Base-by-base conservation (phyloP, 192 early-diverging fungal species). In the Dimargaris verticillata region DNA sequence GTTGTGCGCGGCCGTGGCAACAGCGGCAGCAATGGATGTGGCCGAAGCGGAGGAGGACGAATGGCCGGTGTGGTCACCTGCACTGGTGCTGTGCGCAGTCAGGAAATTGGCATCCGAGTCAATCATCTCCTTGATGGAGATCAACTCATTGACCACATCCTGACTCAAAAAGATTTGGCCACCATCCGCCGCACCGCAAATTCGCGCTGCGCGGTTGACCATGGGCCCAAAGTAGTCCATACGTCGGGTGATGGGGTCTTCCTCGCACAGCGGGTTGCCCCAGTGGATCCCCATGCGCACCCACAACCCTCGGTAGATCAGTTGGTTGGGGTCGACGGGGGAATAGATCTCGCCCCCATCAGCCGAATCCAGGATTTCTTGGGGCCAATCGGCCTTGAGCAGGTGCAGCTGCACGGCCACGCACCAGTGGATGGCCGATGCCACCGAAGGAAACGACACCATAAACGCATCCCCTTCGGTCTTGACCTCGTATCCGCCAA, bases 171-270 rank as follows among this genome's bases (percentile, higher is more conserved):
- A 88, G 22, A 91, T 87, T 62, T 95, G 88, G 3, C 92, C 92
- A 22, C 92, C 92, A 63, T 95, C 89, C 0, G 90, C 89, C 7
- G 84, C 83, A 20, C 79, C 80, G 58, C 86, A 84, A 47, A 92
- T 86, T 50, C 92, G 80, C 33, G 87, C 78, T 3, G 90, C 83
- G 13, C 88, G 82, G 66, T 95, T 95, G 44, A 92, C 90, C 78
- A 95, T 87, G 0, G 90, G 92, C 0, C 92, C 92, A 78, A 89
- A 95, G 69, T 95, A 95, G 70, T 95, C 92, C 92, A 95, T 95
- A 48, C 92, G 83, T 38, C 82, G 76, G 24, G 92, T 95, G 50
- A 92, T 78, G 14, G 89, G 87, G 62, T 95, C 88, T 22, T 82
- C 79, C 60, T 95, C 92, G 52, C 85, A 91, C 4, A 91, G 82